Conservation (phyloP, 495 filamentous ascomycete genomes). For the Neurospora terricola region DNA sequence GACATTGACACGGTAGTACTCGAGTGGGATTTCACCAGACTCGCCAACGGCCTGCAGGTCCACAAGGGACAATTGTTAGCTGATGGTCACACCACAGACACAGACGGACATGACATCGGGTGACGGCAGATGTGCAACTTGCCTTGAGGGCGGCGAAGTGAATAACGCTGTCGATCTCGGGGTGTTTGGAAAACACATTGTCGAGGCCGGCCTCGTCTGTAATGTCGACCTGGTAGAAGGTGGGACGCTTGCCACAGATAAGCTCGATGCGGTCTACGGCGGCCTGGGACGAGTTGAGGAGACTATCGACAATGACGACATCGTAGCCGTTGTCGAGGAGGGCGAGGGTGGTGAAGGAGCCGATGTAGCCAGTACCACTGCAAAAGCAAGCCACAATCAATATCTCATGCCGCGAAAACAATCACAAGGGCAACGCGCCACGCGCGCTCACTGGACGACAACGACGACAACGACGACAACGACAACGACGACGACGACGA, state of each 20-base stretch:
- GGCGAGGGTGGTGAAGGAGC: constrained; percentile 89
- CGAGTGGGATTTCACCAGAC: constrained; percentile 86
- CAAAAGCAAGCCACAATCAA: constrained; percentile 11
- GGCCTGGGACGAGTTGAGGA: constrained; percentile 90
- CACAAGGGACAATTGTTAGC: neutral
- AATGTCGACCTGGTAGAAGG: constrained; percentile 79
- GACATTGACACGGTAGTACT: constrained; percentile 97
- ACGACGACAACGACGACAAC: too few species aligned
- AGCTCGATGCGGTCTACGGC: constrained; percentile 87
- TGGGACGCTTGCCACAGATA: constrained; percentile 79
- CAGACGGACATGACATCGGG: neutral
- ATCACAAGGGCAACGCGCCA: neutral
- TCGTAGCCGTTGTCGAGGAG: constrained; percentile 91
- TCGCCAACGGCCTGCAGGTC: constrained; percentile 77
- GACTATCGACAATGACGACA: constrained; percentile 88
- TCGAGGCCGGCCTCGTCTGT: constrained; percentile 76
- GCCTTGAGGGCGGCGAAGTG: constrained; percentile 98
- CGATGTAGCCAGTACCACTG: constrained; percentile 97
- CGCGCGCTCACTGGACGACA: neutral
- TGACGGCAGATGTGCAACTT: constrained; percentile 14
- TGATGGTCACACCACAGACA: constrained; percentile 1
- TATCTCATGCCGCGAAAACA: neutral
- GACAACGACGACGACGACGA: neutral
- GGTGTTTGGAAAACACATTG: constrained; percentile 79
- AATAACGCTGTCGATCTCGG: constrained; percentile 92